Conservation (phyloP, 2,329 filamentous ascomycete species). For the Fusarium verrucosum region DNA sequence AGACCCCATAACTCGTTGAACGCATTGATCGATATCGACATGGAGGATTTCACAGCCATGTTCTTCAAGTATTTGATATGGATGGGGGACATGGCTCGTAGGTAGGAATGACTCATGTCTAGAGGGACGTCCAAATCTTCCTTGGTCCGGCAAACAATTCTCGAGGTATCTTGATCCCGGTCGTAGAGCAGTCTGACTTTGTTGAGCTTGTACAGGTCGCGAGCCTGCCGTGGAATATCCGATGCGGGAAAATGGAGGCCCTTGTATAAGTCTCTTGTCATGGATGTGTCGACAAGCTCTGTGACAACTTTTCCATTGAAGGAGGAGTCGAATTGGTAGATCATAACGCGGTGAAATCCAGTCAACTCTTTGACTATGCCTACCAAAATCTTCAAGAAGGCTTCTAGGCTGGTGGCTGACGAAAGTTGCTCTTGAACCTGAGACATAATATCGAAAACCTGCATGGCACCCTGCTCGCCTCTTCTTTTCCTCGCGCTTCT, state of each 20-base stretch:
- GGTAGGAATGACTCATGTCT: slow-evolving; percentile 84
- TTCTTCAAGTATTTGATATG: slow-evolving; percentile 87
- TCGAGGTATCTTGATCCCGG: slow-evolving; percentile 79
- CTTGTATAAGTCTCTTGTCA: slow-evolving; percentile 85
- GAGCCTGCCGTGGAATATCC: slow-evolving; percentile 84
- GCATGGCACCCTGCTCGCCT: slow-evolving; percentile 84
- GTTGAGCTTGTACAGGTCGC: slow-evolving; percentile 90
- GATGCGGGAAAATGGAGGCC: slow-evolving; percentile 89
- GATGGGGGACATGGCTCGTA: slow-evolving; percentile 90
- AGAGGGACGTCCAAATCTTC: slow-evolving; percentile 79
- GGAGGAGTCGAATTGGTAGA: slow-evolving; percentile 86
- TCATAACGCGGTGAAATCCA: slow-evolving; percentile 90
- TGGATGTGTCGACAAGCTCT: slow-evolving; percentile 81
- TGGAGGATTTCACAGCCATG: slow-evolving; percentile 92
- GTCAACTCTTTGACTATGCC: slow-evolving; percentile 90
- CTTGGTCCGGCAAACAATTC: slow-evolving; percentile 80
- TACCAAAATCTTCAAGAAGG: slow-evolving; percentile 81
- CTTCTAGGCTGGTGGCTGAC: slow-evolving; percentile 73
- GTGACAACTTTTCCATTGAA: slow-evolving; percentile 91
- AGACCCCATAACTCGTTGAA: slow-evolving; percentile 88
- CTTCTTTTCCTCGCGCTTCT: slow-evolving; percentile 77
- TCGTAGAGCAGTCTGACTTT: slow-evolving; percentile 90
- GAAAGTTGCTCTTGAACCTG: slow-evolving; percentile 90
- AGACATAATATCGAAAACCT: slow-evolving; percentile 91
- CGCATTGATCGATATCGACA: slow-evolving; percentile 92